Base-by-base conservation (phyloP, 441 rosid species). In the Adansonia rubrostipa region DNA sequence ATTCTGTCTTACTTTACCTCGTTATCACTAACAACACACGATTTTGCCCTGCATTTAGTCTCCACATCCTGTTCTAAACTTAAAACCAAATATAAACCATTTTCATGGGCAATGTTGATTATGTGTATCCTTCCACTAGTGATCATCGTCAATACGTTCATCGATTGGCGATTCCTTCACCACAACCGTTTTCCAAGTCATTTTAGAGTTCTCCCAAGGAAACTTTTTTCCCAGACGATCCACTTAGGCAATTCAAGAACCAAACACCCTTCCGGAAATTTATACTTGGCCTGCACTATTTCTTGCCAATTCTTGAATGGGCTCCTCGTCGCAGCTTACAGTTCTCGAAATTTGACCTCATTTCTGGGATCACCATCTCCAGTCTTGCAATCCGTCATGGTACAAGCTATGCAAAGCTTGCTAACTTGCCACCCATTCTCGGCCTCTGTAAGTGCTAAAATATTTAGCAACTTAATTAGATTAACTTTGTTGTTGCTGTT, bases 331-430 rank as follows among this genome's bases (percentile, higher is more conserved):
- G 93, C 86, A 91, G 77, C 78, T 81, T 91, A 6, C 78, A 81
- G 76, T 87, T 91, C 84, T 85, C 93, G 48, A 91, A 89, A 80
- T 85, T 95, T 3, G 99, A 95, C 80, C 86, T 95, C 47, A 78
- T 95, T 2, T 57, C 99, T n/a, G 99, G 99, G 13, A 86, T 95
- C 85, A 95, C 99, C 53, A 95, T 93, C 8, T 97, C 97, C 44
- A 95, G 99, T 78, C 93, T 95, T 45, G 97, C 97, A 15, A 92
- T 95, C 75, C 98, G 98, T 70, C 99, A 95, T 73, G 99, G 98
- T 72, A 95, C 93, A 5, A 92, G 99, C 79, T 95, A 95, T 24
- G 98, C 98, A 5, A 93, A 90, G 77, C 91, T 95, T 3, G 99
- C 99, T 53, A 95, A 95, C 86, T 86, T 95, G 87, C 99, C 99